Base-by-base conservation (phyloP, 1,284 basidiomycete genomes). In the Amylostereum areolatum region DNA sequence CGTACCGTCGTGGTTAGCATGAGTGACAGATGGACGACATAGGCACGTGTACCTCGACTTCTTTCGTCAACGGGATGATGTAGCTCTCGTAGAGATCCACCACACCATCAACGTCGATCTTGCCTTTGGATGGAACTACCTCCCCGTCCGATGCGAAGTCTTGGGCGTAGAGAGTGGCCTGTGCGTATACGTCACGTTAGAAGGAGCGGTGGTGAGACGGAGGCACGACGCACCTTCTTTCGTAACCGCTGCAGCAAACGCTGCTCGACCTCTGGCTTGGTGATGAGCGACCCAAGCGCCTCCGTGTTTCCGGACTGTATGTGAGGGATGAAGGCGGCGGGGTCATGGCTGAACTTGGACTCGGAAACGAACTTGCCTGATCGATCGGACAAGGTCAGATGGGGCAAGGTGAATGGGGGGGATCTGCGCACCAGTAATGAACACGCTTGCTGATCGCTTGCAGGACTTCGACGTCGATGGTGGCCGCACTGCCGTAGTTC, bases 361-460 rank as follows among this genome's bases (percentile, higher is more conserved):
- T 99, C 97, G 3, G 92, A 92, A 8, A 99, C 97, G 66, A 99
- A 99, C 80, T 98, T 98, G 53, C 96, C 94, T 97, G 64, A 8
- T 12, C 34, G 34, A 8, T 8, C n/a, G 5, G 43, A 32, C 35
- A 7, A 32, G 33, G 24, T 52, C 41, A 33, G 30, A 32, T 8
- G 5, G 30, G 29, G 3, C 45, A 18, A 40, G 46, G 25, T 27
- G 12, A 7, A 27, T 25, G 10, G 46, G 42, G 30, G 24, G 46
- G 49, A 43, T 11, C n/a, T 7, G 68, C 81, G 52, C 58, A 93
- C 95, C 97, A n/a, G 62, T 97, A 99, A 68, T 99, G 97, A 46
- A 99, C 94, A 34, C 97, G 83, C 67, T 97, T 88, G 67, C 88
- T 92, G 58, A 99, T 85, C 24, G 94, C 88, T 61, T 97, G 92